A percentile compares a stretch with the other conserved stretches of the same genome.
phyloP scores from a whole-genome alignment of 2,329 filamentous ascomycete genomes.

The Ophiosphaerella herpotricha region DNA sequence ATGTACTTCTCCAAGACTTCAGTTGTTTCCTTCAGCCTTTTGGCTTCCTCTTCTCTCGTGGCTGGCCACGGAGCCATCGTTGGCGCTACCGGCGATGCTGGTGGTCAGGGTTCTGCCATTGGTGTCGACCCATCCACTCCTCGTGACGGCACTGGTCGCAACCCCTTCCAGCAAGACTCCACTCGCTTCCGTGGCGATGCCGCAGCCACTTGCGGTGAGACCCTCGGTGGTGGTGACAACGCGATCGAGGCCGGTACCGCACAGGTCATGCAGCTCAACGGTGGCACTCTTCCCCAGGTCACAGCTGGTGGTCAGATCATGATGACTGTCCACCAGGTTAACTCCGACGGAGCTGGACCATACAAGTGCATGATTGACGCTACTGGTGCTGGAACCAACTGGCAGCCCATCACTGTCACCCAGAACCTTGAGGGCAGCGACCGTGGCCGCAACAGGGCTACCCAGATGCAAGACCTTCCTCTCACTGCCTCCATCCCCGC shows the following conservation, averaged over 20 bases:
- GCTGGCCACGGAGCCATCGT: slow-evolving; percentile 66
- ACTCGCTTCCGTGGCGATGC: slow-evolving; percentile 64
- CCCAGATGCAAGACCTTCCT: slow-evolving; percentile 46
- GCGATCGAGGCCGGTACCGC: slow-evolving; percentile 61
- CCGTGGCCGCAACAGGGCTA: slow-evolving; percentile 50
- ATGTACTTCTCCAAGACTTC: slow-evolving; percentile 50
- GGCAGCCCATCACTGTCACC: slow-evolving; percentile 60
- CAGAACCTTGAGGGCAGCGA: slow-evolving; percentile 58
- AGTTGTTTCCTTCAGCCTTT: slow-evolving; percentile 53
- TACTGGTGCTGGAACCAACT: slow-evolving; percentile 61
- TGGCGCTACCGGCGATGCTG: slow-evolving; percentile 61
- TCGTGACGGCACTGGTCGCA: slow-evolving; percentile 63
- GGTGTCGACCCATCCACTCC: slow-evolving; percentile 63
- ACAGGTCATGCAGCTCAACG: slow-evolving; percentile 63
- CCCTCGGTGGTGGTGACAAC: slow-evolving; percentile 61
- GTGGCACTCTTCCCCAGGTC: slow-evolving; percentile 63
- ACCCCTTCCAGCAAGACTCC: slow-evolving; percentile 67
- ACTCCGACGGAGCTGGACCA: slow-evolving; percentile 68
- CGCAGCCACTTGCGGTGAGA: slow-evolving; percentile 62
- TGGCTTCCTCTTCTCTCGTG: slow-evolving; percentile 61
- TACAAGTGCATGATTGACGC: slow-evolving; percentile 68
- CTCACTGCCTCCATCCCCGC: slow-evolving; percentile 63
- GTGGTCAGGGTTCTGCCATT: slow-evolving; percentile 56
- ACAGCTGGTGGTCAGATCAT: slow-evolving; percentile 59
- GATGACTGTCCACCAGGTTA: slow-evolving; percentile 71